phyloP scores from a whole-genome alignment of 2,329 filamentous ascomycete species.

The Mycosphaerelloides madeirae region DNA sequence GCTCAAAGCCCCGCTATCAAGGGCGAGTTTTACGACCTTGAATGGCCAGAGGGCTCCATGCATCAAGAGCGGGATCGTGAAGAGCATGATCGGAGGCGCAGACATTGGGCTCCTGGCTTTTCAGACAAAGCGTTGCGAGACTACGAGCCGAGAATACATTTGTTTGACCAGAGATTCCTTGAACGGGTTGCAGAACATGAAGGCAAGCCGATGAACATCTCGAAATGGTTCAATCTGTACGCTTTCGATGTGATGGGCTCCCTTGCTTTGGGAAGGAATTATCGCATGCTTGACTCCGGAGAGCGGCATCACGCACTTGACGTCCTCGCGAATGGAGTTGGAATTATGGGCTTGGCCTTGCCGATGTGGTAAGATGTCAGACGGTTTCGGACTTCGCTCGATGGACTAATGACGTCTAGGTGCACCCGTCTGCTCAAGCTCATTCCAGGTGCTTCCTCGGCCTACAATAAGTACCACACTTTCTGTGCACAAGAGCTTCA shows the following conservation, averaged over 20 bases:
- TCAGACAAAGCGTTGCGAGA: slow-evolving; percentile 37
- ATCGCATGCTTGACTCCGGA: slow-evolving; percentile 19
- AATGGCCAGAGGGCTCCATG: slow-evolving; percentile 32
- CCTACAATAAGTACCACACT: slow-evolving; percentile 1
- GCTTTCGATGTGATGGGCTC: slow-evolving; percentile 43
- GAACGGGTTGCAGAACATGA: slow-evolving; percentile 22
- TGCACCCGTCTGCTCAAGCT: slow-evolving; percentile 1
- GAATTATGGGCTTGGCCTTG: slow-evolving; percentile 6
- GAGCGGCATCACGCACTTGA: slow-evolving; percentile 32
- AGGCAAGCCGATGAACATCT: slow-evolving; percentile 33
- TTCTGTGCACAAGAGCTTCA: slow-evolving; percentile 3
- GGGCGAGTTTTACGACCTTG: slow-evolving; percentile 38
- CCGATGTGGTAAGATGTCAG: slow-evolving; percentile 2
- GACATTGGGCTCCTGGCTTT: slow-evolving; percentile 39
- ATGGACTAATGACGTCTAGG: background rate
- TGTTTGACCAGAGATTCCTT: slow-evolving; percentile 32
- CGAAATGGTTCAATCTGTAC: slow-evolving; percentile 39
- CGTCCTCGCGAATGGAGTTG: slow-evolving; percentile 33
- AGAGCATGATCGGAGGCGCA: slow-evolving; percentile 36
- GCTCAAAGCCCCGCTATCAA: slow-evolving; percentile 38
- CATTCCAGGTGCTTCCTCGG: slow-evolving; percentile 4
- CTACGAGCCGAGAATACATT: slow-evolving; percentile 37
- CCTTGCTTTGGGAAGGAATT: slow-evolving; percentile 27
- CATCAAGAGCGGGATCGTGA: slow-evolving; percentile 34
- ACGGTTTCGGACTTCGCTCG: too few species aligned